These are phyloP conservation scores for Cladochytrium tenue DNA, from an alignment of 371 early-diverging fungal species.

Conservation along the genomic window DNA sequence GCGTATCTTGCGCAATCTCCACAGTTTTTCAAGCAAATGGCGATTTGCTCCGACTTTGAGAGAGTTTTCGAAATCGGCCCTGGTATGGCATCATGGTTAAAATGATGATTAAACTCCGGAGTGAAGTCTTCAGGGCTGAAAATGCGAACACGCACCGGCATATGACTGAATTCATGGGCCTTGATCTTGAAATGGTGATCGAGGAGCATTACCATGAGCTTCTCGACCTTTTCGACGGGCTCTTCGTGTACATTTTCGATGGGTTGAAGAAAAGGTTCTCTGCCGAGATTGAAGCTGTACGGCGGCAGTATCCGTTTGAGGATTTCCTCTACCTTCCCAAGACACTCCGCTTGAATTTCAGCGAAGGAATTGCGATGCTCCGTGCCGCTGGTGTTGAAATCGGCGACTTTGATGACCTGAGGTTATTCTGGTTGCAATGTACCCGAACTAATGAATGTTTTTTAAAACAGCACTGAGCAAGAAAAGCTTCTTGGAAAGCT, in stretches of 20 bases:
- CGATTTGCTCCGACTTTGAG: constrained; percentile 97
- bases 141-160: constrained; percentile 98
- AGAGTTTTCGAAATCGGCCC: constrained; percentile 99
- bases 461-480: constrained; percentile 72
- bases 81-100: constrained; percentile 23
- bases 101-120: constrained; percentile 1
- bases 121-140: constrained; percentile 97
- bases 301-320: constrained; percentile 91
- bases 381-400: constrained; percentile 88
- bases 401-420: constrained; percentile 92
- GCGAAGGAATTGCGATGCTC: constrained; percentile 92
- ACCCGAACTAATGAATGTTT: constrained; percentile 1
- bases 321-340: constrained; percentile 86
- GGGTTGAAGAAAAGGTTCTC: constrained; percentile 80
- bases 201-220: constrained; percentile 97
- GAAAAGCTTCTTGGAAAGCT: constrained; percentile 93
- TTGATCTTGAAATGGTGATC: constrained; percentile 99
- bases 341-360: constrained; percentile 85
- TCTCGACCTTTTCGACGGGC: constrained; percentile 84
- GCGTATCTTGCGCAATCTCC: too few relatives aligned
- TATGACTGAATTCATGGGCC: constrained; percentile 99
- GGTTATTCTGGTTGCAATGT: constrained; percentile 13
- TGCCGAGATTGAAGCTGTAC: constrained; percentile 85
- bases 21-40: too few relatives aligned
- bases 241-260: constrained; percentile 91